Percentiles rank a stretch among this genome's conserved stretches.
Conservation (phyloP, 78 protist genomes). For the Cyanophora paradoxa region DNA sequence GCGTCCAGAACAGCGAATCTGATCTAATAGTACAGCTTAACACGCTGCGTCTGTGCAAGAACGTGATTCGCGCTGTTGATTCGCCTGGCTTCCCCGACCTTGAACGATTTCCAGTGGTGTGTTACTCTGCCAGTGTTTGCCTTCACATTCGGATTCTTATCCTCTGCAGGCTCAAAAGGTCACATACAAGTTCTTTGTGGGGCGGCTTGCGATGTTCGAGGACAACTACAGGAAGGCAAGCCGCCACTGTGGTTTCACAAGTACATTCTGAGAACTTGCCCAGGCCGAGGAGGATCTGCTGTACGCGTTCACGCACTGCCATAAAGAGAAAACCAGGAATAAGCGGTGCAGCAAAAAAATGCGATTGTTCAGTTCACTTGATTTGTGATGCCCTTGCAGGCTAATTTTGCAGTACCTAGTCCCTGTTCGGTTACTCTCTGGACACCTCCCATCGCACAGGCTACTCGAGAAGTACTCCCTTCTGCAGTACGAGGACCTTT, state of each 20-base stretch:
- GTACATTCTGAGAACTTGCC: too few species aligned
- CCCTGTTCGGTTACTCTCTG: neutral
- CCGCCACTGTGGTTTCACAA: too few species aligned
- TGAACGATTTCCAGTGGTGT: too few species aligned
- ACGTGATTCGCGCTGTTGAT: constrained; percentile 12
- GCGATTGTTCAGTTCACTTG: too few species aligned
- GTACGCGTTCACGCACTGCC: neutral
- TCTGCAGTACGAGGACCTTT: neutral
- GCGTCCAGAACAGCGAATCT: too few species aligned
- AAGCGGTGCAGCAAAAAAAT: too few species aligned
- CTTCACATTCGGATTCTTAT: too few species aligned
- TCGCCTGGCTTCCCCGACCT: neutral
- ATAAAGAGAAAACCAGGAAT: neutral
- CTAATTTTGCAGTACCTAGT: neutral
- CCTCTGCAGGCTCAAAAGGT: neutral
- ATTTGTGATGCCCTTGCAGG: too few species aligned
- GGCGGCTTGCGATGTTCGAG: constrained; percentile 8
- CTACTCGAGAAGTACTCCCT: neutral
- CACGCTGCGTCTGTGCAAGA: constrained; percentile 7
- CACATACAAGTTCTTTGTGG: neutral
- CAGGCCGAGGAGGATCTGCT: constrained; percentile 4
- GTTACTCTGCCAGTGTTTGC: too few species aligned
- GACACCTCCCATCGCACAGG: neutral
- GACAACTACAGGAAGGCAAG: neutral
- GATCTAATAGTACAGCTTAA: too few species aligned